phyloP scores from a whole-genome alignment of 331 rosid species.

The Saraca asoca region DNA sequence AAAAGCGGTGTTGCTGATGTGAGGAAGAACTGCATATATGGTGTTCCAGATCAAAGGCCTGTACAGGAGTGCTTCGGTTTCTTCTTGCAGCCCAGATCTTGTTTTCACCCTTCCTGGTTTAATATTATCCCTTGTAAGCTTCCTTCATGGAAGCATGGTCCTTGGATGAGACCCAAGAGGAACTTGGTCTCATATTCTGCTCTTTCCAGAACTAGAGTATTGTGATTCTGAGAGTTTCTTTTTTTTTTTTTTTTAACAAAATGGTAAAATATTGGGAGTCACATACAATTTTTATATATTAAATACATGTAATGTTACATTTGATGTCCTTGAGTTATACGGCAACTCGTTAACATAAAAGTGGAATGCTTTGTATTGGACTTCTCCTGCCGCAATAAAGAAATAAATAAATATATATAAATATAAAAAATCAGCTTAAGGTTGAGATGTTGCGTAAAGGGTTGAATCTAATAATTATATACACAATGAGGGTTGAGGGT shows the following conservation, averaged over 20 bases:
- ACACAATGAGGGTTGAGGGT: no score
- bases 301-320: no score
- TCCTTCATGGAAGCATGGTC: constrained; percentile 20
- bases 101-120: constrained; percentile 41
- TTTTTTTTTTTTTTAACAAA: not conserved
- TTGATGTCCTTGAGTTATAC: no score
- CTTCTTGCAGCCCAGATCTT: constrained; percentile 40
- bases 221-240: constrained; percentile 17
- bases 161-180: constrained; percentile 30
- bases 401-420: no score
- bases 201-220: constrained; percentile 35
- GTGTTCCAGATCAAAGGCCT: constrained; percentile 63
- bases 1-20: constrained; percentile 64
- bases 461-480: no score
- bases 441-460: no score
- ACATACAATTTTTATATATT: no score
- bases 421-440: no score
- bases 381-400: no score
- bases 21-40: constrained; percentile 67
- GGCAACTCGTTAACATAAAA: no score
- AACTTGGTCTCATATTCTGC: constrained; percentile 54
- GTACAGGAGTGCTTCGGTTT: constrained; percentile 52
- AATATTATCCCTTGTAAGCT: constrained; percentile 53
- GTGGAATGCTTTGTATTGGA: no score
- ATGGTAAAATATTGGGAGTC: no score